Base-by-base conservation (phyloP, 148 eudicot genomes). In the Fagopyrum tataricum region DNA sequence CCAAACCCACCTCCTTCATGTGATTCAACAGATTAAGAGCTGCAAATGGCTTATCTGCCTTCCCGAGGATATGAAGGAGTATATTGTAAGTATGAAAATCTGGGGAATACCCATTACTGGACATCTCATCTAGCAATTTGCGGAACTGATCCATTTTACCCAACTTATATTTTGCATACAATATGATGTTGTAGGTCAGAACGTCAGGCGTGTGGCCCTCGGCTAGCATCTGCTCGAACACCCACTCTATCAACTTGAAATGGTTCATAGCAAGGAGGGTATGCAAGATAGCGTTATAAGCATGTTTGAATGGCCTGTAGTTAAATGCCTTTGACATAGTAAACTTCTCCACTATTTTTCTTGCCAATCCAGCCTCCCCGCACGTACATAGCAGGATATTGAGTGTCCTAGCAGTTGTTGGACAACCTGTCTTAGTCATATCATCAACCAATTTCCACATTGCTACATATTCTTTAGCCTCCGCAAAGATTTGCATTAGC, bases 391-490 rank as follows among this genome's bases (percentile, higher is more conserved):
- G 87, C 82, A 91, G 79, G 49, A 93, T 86, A 72, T 91, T 89
- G 72, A 91, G 86, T 2, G 97, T 91, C 18, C 98, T 81, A 5
- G 98, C 95, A 53, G 98, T 91, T 6, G 80, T 75, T 1, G 90
- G 91, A 75, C 82, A 87, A 58, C 97, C 97, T 75, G 88, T 87
- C 61, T 87, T 92, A 5, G 73, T 87, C 98, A 93, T 93, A 79
- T 93, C 98, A 79, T 91, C 92, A 39, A 87, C 84, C 80, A 93
- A 83, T 66, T 90, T 86, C 91, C 92, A 89, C 97, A 91, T 87
- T 67, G 97, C 95, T 80, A 83, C 85, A 74, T 79, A 86, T 74
- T 93, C 97, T 62, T 86, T 92, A 24, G 94, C 75, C 37, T 83
- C 82, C 0, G 88, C 95, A 79, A 93, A 85, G 15, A 93, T 86